Conservation (phyloP, 169 alveolate genomes). For the Babesia gibsoni region DNA sequence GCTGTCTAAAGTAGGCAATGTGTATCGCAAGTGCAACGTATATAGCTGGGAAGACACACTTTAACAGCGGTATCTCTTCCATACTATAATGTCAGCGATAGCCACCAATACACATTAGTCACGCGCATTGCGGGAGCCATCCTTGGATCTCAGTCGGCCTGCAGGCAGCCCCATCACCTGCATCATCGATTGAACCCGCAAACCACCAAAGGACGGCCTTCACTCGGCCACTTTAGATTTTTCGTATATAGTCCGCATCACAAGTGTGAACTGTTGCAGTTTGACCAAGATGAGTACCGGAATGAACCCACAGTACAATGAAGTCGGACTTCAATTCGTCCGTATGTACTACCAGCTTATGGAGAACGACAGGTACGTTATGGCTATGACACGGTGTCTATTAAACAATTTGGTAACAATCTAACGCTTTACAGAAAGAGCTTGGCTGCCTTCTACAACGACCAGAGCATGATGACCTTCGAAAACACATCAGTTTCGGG, state of each 20-base stretch:
- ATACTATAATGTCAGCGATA: no score
- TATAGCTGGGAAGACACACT: no score
- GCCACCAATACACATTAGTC: no score
- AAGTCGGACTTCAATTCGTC: constrained; percentile 55
- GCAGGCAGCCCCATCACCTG: not conserved
- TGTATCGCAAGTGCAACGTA: no score
- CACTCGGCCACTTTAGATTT: no score
- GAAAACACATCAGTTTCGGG: constrained; percentile 80
- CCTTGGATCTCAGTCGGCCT: no score
- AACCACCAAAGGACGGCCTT: no score
- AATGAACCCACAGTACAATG: constrained; percentile 46
- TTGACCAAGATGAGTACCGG: constrained; percentile 30
- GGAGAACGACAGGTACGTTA: constrained; percentile 59
- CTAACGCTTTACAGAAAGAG: constrained; percentile 17
- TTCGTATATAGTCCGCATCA: no score
- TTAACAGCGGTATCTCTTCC: no score
- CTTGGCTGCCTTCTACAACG: constrained; percentile 73
- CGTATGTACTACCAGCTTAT: constrained; percentile 56
- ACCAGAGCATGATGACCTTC: constrained; percentile 84
- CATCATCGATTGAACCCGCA: not conserved
- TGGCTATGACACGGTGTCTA: not conserved
- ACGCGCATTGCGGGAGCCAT: no score
- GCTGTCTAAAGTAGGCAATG: no score
- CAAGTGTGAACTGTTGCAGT: not conserved
- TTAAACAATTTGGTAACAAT: not conserved